These are phyloP conservation scores for Chloranthus sessilifolius DNA, from an alignment of 164 flowering plant species.

Conservation along the genomic window DNA sequence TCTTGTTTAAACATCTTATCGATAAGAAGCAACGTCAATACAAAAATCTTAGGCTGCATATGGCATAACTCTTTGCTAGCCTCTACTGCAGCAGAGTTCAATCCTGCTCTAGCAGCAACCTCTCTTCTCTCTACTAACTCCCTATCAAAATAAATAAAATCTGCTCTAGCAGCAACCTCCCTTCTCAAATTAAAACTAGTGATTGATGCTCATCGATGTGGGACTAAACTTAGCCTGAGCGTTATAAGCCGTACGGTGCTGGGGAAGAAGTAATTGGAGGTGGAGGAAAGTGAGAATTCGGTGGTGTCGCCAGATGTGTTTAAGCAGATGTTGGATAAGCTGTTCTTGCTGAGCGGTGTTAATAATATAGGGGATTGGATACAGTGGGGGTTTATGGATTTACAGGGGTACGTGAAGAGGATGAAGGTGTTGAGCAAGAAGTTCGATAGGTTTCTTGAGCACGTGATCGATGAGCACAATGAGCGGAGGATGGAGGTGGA, in stretches of 20 bases:
- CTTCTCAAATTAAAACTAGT: too few species aligned
- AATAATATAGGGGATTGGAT: conserved; percentile 42
- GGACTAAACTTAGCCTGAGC: conserved; percentile 59
- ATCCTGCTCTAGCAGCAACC: too few species aligned
- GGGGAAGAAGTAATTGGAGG: conserved; percentile 56
- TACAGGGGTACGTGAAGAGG: conserved; percentile 45
- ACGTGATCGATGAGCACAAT: conserved; percentile 42
- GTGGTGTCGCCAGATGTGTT: conserved; percentile 54
- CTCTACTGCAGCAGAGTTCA: too few species aligned
- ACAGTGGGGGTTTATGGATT: conserved; percentile 37
- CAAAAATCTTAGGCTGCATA: too few species aligned
- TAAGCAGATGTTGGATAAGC: conserved; percentile 43
- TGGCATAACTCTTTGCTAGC: too few species aligned
- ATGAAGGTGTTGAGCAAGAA: conserved; percentile 42
- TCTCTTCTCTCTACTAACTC: too few species aligned
- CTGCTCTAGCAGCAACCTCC: too few species aligned
- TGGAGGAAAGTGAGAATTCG: conserved; percentile 16
- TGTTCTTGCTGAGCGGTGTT: conserved; percentile 38
- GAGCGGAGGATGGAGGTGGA: conserved; percentile 19
- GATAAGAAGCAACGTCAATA: too few species aligned
- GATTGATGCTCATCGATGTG: too few species aligned
- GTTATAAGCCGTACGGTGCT: conserved; percentile 71
- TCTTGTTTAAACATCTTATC: too few species aligned
- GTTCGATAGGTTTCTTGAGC: conserved; percentile 42
- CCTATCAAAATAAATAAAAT: too few species aligned